Percentiles rank a stretch among this genome's conserved stretches.
phyloP scores from a whole-genome alignment of 352 stramenopile genomes.

The Globisporangium camurandrum region DNA sequence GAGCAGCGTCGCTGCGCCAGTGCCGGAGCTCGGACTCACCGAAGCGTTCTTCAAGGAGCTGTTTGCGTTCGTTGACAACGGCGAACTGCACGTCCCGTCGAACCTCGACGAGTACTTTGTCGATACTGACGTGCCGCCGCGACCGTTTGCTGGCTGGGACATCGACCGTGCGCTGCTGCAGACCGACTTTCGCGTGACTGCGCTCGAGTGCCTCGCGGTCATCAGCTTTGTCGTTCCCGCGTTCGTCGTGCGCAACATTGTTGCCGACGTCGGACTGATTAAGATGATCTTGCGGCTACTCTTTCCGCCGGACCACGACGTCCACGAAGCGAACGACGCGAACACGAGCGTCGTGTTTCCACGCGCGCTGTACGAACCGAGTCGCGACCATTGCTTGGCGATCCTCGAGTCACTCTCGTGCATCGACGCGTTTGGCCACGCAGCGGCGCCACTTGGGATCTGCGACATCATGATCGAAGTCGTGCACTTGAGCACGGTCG shows the following conservation, averaged over 20 bases:
- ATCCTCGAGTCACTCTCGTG: slow-evolving; percentile 50
- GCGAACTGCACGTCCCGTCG: slow-evolving; percentile 31
- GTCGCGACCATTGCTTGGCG: slow-evolving; percentile 48
- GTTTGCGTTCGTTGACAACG: slow-evolving; percentile 75
- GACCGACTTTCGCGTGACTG: slow-evolving; percentile 47
- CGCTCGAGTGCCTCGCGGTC: slow-evolving; percentile 59
- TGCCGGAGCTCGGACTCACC: slow-evolving; percentile 47
- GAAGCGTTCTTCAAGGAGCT: slow-evolving; percentile 66
- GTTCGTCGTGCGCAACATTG: slow-evolving; percentile 52
- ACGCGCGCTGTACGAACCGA: slow-evolving; percentile 52
- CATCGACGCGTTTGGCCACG: slow-evolving; percentile 43
- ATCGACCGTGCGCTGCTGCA: slow-evolving; percentile 35
- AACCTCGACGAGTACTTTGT: slow-evolving; percentile 21
- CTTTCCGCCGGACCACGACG: slow-evolving; percentile 72
- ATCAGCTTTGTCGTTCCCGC: slow-evolving; percentile 40
- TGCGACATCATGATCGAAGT: slow-evolving; percentile 78
- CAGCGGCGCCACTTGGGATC: slow-evolving; percentile 46
- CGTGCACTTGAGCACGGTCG: slow-evolving; percentile 46
- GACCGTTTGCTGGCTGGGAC: slow-evolving; percentile 54
- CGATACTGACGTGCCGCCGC: slow-evolving; percentile 21
- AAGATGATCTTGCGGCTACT: slow-evolving; percentile 70
- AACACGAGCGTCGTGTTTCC: slow-evolving; percentile 45
- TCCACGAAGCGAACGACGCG: slow-evolving; percentile 50
- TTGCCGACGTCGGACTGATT: slow-evolving; percentile 43
- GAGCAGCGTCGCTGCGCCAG: slow-evolving; percentile 25